Evolutionary conservation across 805 yeast species (phyloP), one percentile per base, ranked within the genome.

Genomic region (Pichia thaimueangensis): DNA sequence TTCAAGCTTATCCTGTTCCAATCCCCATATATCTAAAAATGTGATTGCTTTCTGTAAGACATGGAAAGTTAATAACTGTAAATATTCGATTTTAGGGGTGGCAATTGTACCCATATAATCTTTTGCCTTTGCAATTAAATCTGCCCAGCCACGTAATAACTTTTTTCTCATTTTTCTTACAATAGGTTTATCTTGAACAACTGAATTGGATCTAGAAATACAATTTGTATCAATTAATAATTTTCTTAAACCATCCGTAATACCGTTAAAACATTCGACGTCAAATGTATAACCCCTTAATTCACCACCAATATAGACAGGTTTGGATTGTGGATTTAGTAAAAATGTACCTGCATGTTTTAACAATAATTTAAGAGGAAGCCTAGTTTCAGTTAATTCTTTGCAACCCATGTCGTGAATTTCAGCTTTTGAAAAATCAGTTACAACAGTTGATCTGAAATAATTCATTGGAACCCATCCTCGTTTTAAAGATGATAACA

Each of bases 401-500:
- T 52, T 52, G 11, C 47, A 31, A 17, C 45, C 28, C 33, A 45
- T 34, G 6, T 43, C 45, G 10, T 38, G 42, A 5, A 42, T 36
- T 27, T 43, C 44, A 4, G 47, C 45, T 44, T 49, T 53, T 16
- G 41, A 51, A 35, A 45, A 24, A 32, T 45, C 54, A 34, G 53
- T 53, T 13, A 45, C 25, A 21, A 64, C 43, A 6, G 68, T 60
- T 12, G 66, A 69, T 5, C 79, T 64, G 54, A 84, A 85, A 62
- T 82, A 85, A 56, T 84, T 85, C 72, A 85, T 80, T 3, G 94
- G 94, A 15, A 84, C 86, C 94, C 94, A 85, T 15, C 94, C 94
- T 48, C 87, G 64, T 52, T 72, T 71, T 39, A 80, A 65, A 12
- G 79, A 68, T 43, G 76, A 79, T 8, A 84, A 62, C 30, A 83